Base-by-base conservation (phyloP, 2,329 filamentous ascomycete genomes). In the Trichoderma sp. region DNA sequence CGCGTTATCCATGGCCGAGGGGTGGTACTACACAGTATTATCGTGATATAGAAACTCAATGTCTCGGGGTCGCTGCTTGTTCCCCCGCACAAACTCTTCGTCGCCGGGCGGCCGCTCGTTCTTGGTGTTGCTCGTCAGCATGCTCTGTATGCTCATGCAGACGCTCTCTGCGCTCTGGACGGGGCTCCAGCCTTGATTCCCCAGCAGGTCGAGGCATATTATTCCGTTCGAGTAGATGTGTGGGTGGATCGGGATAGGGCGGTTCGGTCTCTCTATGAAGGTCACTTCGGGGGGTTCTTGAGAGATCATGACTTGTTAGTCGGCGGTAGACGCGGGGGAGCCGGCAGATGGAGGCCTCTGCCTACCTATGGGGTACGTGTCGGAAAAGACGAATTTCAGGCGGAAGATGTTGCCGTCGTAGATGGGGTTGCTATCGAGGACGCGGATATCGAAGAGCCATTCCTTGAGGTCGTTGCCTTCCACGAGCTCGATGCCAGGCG, bases 171-270 rank as follows among this genome's bases (percentile, higher is more conserved):
- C 95, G 66, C 94, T 97, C 75, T 99, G 95, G 0, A 99, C 94
- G 0, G 95, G 95, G 55, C 90, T 95, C 95, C 95, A 99, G 64
- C 95, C 95, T 68, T 92, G 89, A 10, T 85, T 82, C 60, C 92
- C 92, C 9, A 99, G 87, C 1, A 99, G 85, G 72, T 99, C 95
- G 56, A 99, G 89, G 74, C 95, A 99, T 75, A 99, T 99, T 77
- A 98, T 97, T 71, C 95, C 95, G 78, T 99, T 99, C 71, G 91
- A 95, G 81, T 99, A 99, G 77, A 99, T 91, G 80, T 99, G 95
- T 3, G 95, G 95, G 74, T 99, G 95, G 76, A 97, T 93, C 1
- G 95, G 95, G 72, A 99, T 93, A 44, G 85, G 83, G 51, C 87
- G 85, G 71, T 85, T 81, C 41, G 86, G 76, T 61, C 85, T 80